Base-by-base conservation (phyloP, 371 early-diverging fungal genomes). In the Saksenaea oblongispora region DNA sequence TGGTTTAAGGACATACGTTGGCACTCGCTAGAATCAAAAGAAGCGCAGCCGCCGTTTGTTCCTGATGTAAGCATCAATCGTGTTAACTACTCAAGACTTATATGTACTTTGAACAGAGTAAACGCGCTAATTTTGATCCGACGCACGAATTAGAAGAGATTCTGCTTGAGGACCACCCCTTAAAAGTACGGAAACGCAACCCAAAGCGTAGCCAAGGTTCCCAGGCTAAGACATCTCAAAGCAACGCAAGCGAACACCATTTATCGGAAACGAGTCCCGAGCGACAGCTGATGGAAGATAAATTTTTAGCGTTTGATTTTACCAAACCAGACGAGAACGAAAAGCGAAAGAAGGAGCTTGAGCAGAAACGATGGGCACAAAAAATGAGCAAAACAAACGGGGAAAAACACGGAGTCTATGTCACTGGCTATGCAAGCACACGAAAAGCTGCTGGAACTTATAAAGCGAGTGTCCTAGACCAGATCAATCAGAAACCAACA, bases 141-240 rank as follows among this genome's bases (percentile, higher is more conserved):
- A 93, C 95, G 7, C 92, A 95, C 67, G 98, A 98, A 57, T 80
- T 97, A 5, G 98, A 98, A 63, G 99, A 98, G 68, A 84, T 96
- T 26, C 74, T 96, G 34, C 75, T 96, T 41, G 98, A 98, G 69
- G 95, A 97, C 24, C 92, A 95, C 64, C 96, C 98, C 3, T 77
- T 97, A n/a, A 88, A 87, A 17, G 83, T 73, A 2, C 65, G 59
- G 27, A 79, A 73, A 54, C 63, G 80, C 18, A 63, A 41, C 1
- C 57, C 64, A 27, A 66, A 62, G 3, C 63, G 66, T 3, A 76
- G 69, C 0, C 73, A 70, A 15, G 70, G 53, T 1, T 66, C 69
- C 9, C 61, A 66, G 26, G 61, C 59, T 42, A 58, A 53, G 59
- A 63, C 28, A 54, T 76, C 74, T 0, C 34, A 67, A 34, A 72